Conservation (phyloP, 371 early-diverging fungal species). For the Haplosporangium sp. region DNA sequence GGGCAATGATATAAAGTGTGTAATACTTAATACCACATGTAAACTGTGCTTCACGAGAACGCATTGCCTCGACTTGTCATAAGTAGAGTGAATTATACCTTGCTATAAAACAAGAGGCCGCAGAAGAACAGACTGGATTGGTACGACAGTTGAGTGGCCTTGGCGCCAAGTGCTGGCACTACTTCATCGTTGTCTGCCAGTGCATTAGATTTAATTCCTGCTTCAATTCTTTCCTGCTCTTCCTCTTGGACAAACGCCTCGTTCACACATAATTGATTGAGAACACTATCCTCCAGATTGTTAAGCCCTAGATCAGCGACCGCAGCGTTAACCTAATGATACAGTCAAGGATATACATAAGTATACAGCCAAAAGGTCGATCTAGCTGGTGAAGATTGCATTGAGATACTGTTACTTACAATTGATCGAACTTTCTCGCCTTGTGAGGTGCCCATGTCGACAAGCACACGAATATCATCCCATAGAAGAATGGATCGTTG, state of each 20-base stretch:
- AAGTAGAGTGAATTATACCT: conserved; percentile 10
- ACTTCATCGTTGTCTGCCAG: background rate
- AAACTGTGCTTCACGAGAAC: background rate
- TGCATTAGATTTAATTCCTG: background rate
- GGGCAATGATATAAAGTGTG: too few species aligned
- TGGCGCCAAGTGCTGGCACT: background rate
- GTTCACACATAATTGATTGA: conserved; percentile 29
- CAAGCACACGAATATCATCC: conserved; percentile 36
- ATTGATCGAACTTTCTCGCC: background rate
- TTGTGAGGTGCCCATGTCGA: conserved; percentile 5
- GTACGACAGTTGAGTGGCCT: conserved; percentile 16
- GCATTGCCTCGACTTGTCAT: background rate
- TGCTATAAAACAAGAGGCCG: conserved; percentile 21
- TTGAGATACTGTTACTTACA: conserved; percentile 11
- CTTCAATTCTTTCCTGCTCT: background rate
- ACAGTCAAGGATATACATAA: too few species aligned
- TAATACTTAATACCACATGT: too few species aligned
- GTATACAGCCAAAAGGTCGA: background rate
- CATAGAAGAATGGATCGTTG: conserved; percentile 38
- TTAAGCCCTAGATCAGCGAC: conserved; percentile 24
- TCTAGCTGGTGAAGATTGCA: background rate
- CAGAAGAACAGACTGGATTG: conserved; percentile 19
- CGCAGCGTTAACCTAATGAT: conserved; percentile 17
- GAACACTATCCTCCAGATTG: conserved; percentile 30
- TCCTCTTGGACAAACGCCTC: conserved; percentile 21